Evolutionary conservation across 768 basidiomycete genomes (phyloP), one percentile per base, ranked within the genome.

Genomic region (Amanita pseudoporphyria): DNA sequence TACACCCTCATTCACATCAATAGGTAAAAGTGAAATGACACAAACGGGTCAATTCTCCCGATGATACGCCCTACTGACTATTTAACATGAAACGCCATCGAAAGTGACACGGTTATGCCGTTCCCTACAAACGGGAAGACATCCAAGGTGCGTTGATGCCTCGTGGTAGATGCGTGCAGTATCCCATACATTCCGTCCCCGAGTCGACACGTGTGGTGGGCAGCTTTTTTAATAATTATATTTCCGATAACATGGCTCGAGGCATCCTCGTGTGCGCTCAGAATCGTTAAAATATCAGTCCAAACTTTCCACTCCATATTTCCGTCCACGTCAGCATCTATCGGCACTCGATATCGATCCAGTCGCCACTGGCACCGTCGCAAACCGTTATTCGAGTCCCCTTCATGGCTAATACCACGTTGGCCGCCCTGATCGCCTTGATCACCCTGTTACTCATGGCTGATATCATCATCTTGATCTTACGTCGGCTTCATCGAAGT

Each of bases 361-460:
- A 13, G 16, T 19, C 19, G 13, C 32, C 33, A 14, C 13, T 45
- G n/a, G 12, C 16, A 16, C 31, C 44, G 31, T 21, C 44, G 16
- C 31, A 45, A 33, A 21, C 32, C 13, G 26, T 19, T 31, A n/a
- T 18, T 45, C 31, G 32, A 32, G 7, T 13, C 22, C 4, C 19
- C 6, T 13, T 13, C 44, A 45, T 45, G 21, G 21, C 10, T 33
- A 18, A 35, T 12, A 10, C 12, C 31, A 21, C 24, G 14, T n/a
- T n/a, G 41, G 24, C 12, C 64, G 31, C 62, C 63, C 42, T 68
- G 64, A 33, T 66, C 21, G 54, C 7, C 26, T 7, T 28, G 26
- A 28, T 28, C 26, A 28, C n/a, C n/a, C n/a, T 66, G 21, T 55
- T 69, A 46, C 57, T 67, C 47, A 62, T 62, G 28, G 57, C 68